Percentiles rank a stretch among this genome's conserved stretches.
phyloP scores from a whole-genome alignment of 1,284 basidiomycete genomes.

The Meira miltonrushii region DNA sequence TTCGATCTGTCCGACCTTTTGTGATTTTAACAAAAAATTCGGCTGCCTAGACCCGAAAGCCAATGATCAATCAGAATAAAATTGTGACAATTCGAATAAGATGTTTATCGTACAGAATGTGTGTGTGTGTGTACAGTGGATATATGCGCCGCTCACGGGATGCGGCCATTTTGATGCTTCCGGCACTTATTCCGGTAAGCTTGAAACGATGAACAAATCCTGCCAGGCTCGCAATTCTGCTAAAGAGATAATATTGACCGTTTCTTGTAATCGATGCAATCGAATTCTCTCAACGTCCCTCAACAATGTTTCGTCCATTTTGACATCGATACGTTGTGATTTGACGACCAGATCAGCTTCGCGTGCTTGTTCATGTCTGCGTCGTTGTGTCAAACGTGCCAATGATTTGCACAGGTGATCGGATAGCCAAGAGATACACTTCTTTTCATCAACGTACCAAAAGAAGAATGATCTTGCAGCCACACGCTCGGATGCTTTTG shows the following conservation, averaged over 20 bases:
- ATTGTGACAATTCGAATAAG: too few relatives aligned
- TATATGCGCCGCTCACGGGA: too few relatives aligned
- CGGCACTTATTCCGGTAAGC: neutral
- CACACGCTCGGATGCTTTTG: constrained; percentile 43
- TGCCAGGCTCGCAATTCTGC: constrained; percentile 1
- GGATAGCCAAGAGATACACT: constrained; percentile 43
- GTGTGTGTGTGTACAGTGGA: too few relatives aligned
- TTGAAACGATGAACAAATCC: neutral
- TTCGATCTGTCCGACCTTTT: too few relatives aligned
- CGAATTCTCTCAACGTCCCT: constrained; percentile 1
- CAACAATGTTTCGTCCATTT: neutral
- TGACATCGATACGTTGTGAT: neutral
- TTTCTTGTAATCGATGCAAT: neutral
- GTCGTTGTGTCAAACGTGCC: constrained; percentile 27
- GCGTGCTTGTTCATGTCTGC: constrained; percentile 36
- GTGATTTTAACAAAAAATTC: too few relatives aligned
- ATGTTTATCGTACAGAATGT: too few relatives aligned
- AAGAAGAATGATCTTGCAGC: constrained; percentile 48
- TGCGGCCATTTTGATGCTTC: too few relatives aligned
- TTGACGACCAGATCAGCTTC: constrained; percentile 25
- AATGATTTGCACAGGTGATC: constrained; percentile 47
- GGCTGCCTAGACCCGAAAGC: too few relatives aligned
- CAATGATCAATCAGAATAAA: too few relatives aligned
- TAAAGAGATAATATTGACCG: neutral
- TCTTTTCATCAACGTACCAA: constrained; percentile 47